phyloP scores from a whole-genome alignment of 2,329 filamentous ascomycete genomes.

The Nigrograna mackinnonii region DNA sequence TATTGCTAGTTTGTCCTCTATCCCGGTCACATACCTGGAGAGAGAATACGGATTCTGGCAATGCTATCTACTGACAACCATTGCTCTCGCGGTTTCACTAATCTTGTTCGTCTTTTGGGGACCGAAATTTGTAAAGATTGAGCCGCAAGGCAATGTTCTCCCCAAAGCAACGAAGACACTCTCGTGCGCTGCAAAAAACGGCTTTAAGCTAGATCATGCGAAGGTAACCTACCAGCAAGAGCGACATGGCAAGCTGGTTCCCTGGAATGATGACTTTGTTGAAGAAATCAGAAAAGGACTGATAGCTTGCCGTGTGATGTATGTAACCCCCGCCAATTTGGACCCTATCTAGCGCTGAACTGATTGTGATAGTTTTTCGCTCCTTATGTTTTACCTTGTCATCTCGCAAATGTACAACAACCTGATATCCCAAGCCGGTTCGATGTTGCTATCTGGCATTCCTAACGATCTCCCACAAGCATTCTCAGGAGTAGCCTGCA shows the following conservation, averaged over 20 bases:
- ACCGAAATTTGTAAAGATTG: constrained; percentile 13
- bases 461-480: constrained; percentile 36
- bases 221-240: constrained; percentile 12
- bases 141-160: constrained; percentile 15
- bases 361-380: constrained; percentile 17
- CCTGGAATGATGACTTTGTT: constrained; percentile 20
- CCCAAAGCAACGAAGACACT: constrained; percentile 10
- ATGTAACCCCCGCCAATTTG: background rate
- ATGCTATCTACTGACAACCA: constrained; percentile 63
- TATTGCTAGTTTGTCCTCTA: constrained; percentile 61
- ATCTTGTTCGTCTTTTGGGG: constrained; percentile 50
- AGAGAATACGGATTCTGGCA: constrained; percentile 69
- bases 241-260: constrained; percentile 6
- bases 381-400: constrained; percentile 30
- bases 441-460: constrained; percentile 27
- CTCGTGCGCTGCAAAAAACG: constrained; percentile 8
- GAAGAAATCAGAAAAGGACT: constrained; percentile 22
- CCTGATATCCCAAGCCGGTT: constrained; percentile 30
- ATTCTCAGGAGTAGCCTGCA: constrained; percentile 22
- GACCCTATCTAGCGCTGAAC: constrained; percentile 1
- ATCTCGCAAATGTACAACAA: constrained; percentile 37
- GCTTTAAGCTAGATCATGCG: constrained; percentile 17
- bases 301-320: constrained; percentile 23
- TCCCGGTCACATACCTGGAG: constrained; percentile 71
- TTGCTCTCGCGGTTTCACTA: constrained; percentile 65